A percentile compares a stretch with the other conserved stretches of the same genome.
phyloP scores from a whole-genome alignment of 768 basidiomycete genomes.

The Termitomyces sp. region DNA sequence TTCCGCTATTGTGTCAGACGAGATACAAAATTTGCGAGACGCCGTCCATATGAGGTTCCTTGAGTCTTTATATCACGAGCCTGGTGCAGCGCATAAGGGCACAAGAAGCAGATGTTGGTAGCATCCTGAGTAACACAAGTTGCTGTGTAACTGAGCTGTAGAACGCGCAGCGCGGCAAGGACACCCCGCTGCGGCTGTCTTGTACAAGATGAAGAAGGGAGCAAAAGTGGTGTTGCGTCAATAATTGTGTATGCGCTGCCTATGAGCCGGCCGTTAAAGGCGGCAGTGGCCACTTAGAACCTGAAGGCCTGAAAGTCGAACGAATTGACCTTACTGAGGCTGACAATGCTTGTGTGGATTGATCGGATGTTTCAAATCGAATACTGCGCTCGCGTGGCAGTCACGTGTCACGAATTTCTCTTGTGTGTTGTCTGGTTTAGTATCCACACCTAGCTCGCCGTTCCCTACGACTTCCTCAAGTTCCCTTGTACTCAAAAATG shows the following conservation, averaged over 20 bases:
- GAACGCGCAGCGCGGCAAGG: not conserved
- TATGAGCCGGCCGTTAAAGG: not conserved
- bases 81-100: not conserved
- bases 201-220: not conserved
- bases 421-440: not conserved
- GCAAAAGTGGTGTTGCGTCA: not conserved
- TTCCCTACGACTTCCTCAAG: conserved; percentile 11
- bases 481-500: conserved; percentile 13
- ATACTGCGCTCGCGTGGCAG: conserved; percentile 4
- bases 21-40: not conserved
- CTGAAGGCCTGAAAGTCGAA: not conserved
- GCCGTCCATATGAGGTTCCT: not conserved
- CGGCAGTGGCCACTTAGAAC: not conserved
- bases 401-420: no score
- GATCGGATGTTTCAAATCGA: not conserved
- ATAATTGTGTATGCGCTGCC: not conserved
- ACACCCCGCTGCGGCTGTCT: not conserved
- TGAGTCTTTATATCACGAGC: not conserved
- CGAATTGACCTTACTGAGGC: not conserved
- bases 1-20: not conserved
- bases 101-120: not conserved
- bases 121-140: not conserved
- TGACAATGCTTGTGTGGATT: no score
- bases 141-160: not conserved
- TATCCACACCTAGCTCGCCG: conserved; percentile 9